Conservation (phyloP, 768 basidiomycete genomes). For the Cyclocybe aegerita region DNA sequence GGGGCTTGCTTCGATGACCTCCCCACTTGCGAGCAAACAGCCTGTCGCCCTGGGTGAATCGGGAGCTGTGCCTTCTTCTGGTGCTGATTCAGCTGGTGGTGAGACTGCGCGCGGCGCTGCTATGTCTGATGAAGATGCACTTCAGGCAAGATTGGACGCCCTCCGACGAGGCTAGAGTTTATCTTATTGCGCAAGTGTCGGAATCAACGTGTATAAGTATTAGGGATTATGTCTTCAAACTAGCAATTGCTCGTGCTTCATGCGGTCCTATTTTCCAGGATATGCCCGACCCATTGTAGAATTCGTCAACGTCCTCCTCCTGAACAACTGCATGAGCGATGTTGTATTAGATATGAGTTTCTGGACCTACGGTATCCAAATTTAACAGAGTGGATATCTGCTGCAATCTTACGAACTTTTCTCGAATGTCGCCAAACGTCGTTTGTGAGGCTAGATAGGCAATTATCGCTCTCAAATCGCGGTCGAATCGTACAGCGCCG, state of each 20-base stretch:
- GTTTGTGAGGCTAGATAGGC: slow-evolving; percentile 87
- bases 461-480: slow-evolving; percentile 82
- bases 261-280: slow-evolving; percentile 79
- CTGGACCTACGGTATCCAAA: slow-evolving; percentile 65
- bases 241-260: slow-evolving; percentile 72
- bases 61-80: slow-evolving; percentile 35
- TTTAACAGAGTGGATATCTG: slow-evolving; percentile 93
- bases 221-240: slow-evolving; percentile 45
- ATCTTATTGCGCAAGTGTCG: too few species aligned
- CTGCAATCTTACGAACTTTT: slow-evolving; percentile 89
- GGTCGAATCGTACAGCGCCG: slow-evolving; percentile 93
- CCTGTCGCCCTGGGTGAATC: slow-evolving; percentile 86
- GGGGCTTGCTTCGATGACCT: slow-evolving; percentile 59
- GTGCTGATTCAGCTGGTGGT: slow-evolving; percentile 34
- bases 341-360: background rate
- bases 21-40: slow-evolving; percentile 63
- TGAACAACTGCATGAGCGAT: slow-evolving; percentile 26
- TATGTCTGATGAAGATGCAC: slow-evolving; percentile 81
- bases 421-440: slow-evolving; percentile 84
- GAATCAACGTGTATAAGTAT: too few species aligned
- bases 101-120: slow-evolving; percentile 38
- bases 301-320: slow-evolving; percentile 95
- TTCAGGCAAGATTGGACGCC: slow-evolving; percentile 93
- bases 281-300: slow-evolving; percentile 92
- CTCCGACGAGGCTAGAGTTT: slow-evolving; percentile 60